These are phyloP conservation scores for Globisporangium acanthophoron DNA, from an alignment of 352 stramenopile genomes.

Conservation along the genomic window DNA sequence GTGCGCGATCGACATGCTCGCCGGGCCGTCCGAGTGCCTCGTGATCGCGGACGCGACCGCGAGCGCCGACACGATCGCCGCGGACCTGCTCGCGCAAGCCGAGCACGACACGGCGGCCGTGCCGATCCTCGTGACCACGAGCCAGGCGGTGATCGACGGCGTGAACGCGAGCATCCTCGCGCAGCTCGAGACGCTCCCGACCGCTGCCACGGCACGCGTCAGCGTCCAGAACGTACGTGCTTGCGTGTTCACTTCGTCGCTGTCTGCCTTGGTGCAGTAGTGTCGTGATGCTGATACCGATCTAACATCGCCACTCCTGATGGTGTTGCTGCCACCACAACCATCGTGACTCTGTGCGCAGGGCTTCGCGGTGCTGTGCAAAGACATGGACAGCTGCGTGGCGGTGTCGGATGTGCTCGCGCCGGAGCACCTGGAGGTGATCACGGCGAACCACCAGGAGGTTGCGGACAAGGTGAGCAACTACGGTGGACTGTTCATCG, in stretches of 20 bases:
- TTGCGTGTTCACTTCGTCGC: background rate
- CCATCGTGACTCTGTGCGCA: too few relatives aligned
- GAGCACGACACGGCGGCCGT: conserved; percentile 98
- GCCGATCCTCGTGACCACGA: conserved; percentile 94
- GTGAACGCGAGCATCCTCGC: conserved; percentile 85
- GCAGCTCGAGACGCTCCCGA: conserved; percentile 76
- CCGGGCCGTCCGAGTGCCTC: conserved; percentile 96
- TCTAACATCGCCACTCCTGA: too few relatives aligned
- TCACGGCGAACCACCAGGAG: conserved; percentile 87
- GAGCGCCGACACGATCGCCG: conserved; percentile 59
- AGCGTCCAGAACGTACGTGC: conserved; percentile 48
- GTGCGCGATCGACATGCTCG: conserved; percentile 99
- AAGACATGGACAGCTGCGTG: conserved; percentile 65
- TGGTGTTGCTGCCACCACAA: too few relatives aligned
- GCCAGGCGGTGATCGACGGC: conserved; percentile 75
- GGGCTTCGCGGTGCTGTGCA: conserved; percentile 76
- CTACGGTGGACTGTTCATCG: conserved; percentile 94
- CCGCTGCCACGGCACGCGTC: conserved; percentile 51
- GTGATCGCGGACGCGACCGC: conserved; percentile 94
- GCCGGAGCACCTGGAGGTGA: conserved; percentile 85
- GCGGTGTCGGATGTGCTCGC: conserved; percentile 85
- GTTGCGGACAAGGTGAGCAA: conserved; percentile 78
- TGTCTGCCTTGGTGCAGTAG: too few relatives aligned
- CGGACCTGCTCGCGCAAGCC: conserved; percentile 80
- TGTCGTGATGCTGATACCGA: too few relatives aligned